Evolutionary conservation across 2,329 filamentous ascomycete genomes (phyloP).

Genomic region (Venturia pyrina): DNA sequence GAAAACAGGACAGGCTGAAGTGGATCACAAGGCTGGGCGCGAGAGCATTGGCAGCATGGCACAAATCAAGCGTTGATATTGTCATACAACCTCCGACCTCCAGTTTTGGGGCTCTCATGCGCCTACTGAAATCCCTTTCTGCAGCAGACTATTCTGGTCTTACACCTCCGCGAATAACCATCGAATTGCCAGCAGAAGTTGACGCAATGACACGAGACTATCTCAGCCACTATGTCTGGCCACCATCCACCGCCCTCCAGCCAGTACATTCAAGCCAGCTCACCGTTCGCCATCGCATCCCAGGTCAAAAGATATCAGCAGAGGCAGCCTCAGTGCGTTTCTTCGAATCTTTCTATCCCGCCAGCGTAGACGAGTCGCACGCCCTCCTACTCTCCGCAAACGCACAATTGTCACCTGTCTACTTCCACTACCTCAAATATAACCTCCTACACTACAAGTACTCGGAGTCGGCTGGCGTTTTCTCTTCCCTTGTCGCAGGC

Average conservation of each 20-base stretch:
- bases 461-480: conserved; percentile 40
- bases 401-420: conserved; percentile 67
- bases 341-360: conserved; percentile 81
- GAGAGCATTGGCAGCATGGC: conserved; percentile 64
- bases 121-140: conserved; percentile 66
- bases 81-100: conserved; percentile 64
- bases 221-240: conserved; percentile 58
- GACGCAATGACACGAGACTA: conserved; percentile 23
- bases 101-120: conserved; percentile 63
- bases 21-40: conserved; percentile 77
- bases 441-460: conserved; percentile 67
- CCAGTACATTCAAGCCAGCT: conserved; percentile 34
- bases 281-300: conserved; percentile 65
- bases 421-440: conserved; percentile 81
- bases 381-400: conserved; percentile 79
- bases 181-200: conserved; percentile 67
- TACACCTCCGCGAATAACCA: conserved; percentile 62
- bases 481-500: conserved; percentile 54
- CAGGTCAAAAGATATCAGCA: conserved; percentile 47
- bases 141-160: conserved; percentile 66
- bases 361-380: conserved; percentile 53
- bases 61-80: conserved; percentile 69
- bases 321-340: conserved; percentile 66
- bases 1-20: conserved; percentile 50
- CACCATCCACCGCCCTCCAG: conserved; percentile 37